Conservation (phyloP, 768 basidiomycete genomes). For the Dentipellis fragilis region DNA sequence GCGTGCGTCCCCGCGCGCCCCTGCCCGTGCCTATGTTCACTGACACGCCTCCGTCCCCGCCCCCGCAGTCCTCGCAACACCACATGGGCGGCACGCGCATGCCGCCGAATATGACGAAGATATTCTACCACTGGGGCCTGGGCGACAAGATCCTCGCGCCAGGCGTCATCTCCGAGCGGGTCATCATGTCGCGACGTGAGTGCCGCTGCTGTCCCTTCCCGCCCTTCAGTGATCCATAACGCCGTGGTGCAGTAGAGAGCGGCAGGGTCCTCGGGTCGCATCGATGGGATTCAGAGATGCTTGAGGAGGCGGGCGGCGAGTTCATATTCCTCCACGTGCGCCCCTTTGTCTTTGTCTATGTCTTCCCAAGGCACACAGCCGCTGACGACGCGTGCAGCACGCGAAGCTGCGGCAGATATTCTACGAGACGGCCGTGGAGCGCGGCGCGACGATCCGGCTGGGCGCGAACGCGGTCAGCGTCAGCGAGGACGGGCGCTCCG, state of each 20-base stretch:
- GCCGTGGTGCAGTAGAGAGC: neutral
- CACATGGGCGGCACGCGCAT: conserved; percentile 19
- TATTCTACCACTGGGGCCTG: conserved; percentile 28
- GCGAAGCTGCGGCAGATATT: conserved; percentile 23
- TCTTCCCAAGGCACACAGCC: no score
- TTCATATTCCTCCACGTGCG: conserved; percentile 23
- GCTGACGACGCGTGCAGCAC: conserved; percentile 17
- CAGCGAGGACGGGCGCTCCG: conserved; percentile 14
- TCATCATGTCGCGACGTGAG: conserved; percentile 19
- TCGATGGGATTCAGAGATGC: conserved; percentile 20
- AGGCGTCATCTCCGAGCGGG: conserved; percentile 12
- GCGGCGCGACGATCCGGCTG: conserved; percentile 19
- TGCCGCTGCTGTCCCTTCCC: neutral
- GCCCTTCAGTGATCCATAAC: neutral
- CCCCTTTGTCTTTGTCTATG: neutral
- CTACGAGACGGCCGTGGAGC: conserved; percentile 18
- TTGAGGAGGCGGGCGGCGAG: conserved; percentile 21
- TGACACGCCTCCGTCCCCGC: neutral
- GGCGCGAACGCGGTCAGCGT: conserved; percentile 20
- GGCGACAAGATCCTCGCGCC: conserved; percentile 16
- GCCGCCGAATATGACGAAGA: conserved; percentile 28
- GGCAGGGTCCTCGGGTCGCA: conserved; percentile 20
- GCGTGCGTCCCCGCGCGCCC: conserved; percentile 13
- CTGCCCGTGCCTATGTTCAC: neutral
- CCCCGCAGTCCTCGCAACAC: neutral